phyloP scores from a whole-genome alignment of 2,329 filamentous ascomycete species.

The Colletotrichum eremochloae region DNA sequence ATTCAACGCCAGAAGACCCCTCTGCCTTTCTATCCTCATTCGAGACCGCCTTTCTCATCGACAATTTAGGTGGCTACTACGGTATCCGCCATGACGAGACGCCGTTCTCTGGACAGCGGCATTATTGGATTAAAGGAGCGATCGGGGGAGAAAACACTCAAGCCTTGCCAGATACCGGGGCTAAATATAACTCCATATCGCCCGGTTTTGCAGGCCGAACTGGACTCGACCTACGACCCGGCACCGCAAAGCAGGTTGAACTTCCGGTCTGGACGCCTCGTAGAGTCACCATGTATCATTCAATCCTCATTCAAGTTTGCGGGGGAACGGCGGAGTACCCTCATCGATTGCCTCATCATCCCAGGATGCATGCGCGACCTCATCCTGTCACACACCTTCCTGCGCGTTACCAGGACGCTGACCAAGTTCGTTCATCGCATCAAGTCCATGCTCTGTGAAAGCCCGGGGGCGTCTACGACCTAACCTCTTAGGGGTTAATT shows the following conservation, averaged over 20 bases:
- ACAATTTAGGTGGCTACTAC: too few relatives aligned
- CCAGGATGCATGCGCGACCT: not conserved
- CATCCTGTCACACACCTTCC: not conserved
- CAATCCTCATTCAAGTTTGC: not conserved
- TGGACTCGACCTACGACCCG: not conserved
- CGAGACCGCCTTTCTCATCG: too few relatives aligned
- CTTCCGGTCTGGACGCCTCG: not conserved
- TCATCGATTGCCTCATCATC: not conserved
- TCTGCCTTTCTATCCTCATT: too few relatives aligned
- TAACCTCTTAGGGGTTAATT: not conserved
- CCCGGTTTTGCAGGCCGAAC: not conserved
- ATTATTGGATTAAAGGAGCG: too few relatives aligned
- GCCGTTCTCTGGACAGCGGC: not conserved
- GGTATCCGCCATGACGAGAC: too few relatives aligned
- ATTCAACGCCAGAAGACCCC: too few relatives aligned
- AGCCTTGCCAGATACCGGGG: constrained; percentile 1
- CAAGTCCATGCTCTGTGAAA: not conserved
- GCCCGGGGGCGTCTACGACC: not conserved
- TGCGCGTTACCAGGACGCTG: not conserved
- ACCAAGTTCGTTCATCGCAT: not conserved
- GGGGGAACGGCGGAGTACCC: not conserved
- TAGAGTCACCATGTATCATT: not conserved
- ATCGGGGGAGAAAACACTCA: not conserved
- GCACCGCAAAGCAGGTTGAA: not conserved
- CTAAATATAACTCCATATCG: not conserved